phyloP scores from a whole-genome alignment of 192 early-diverging fungal species.

The Backusella westeae region DNA sequence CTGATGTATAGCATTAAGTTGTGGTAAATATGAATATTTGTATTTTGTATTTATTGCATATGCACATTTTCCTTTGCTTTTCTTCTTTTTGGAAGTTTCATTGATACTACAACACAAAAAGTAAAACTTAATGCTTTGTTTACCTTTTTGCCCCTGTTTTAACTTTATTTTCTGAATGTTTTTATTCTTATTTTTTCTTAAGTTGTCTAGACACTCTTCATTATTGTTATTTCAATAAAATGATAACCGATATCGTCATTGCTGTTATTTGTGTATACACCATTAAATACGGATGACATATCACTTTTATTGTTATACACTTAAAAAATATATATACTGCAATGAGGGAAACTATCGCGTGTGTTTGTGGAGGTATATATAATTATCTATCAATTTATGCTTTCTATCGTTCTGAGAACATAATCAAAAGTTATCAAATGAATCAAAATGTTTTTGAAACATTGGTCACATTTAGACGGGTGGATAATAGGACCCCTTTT shows the following conservation, averaged over 20 bases:
- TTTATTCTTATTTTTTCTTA: background rate
- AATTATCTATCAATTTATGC: background rate
- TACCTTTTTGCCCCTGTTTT: background rate
- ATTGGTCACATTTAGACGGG: background rate
- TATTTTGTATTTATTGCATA: background rate
- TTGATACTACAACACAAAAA: background rate
- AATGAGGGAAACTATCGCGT: background rate
- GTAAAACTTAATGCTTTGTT: slow-evolving; percentile 1
- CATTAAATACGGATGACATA: background rate
- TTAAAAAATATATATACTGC: background rate
- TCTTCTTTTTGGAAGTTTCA: background rate
- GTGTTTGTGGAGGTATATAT: background rate
- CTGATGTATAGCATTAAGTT: background rate
- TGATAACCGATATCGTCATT: background rate
- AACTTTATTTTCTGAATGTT: background rate
- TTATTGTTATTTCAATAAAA: background rate
- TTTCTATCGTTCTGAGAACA: background rate
- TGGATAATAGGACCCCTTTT: slow-evolving; percentile 8
- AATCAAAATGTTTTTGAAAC: slow-evolving; percentile 4
- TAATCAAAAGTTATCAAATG: background rate
- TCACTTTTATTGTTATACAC: background rate
- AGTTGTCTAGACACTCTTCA: background rate
- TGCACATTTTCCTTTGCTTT: background rate
- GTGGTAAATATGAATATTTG: background rate
- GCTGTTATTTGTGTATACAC: background rate